These are phyloP conservation scores for Orbilia oligospora DNA, from an alignment of 2,329 filamentous ascomycete species.

Conservation along the genomic window DNA sequence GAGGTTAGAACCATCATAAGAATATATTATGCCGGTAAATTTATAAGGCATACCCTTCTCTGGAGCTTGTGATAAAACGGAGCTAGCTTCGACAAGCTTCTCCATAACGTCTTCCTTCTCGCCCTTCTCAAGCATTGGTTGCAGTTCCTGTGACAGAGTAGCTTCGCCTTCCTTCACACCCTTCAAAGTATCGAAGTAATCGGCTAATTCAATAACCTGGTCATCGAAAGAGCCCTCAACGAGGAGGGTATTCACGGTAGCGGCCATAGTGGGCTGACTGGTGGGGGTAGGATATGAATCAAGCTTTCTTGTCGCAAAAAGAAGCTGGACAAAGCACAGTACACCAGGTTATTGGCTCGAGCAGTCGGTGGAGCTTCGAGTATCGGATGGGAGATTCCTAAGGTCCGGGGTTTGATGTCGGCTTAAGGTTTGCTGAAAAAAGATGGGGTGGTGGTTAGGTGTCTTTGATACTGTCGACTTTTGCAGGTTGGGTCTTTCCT, in stretches of 20 bases:
- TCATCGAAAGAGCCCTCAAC: slow-evolving; percentile 92
- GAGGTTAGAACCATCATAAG: slow-evolving; percentile 36
- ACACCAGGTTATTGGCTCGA: slow-evolving; percentile 6
- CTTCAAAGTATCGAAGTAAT: slow-evolving; percentile 88
- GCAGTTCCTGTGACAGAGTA: slow-evolving; percentile 74
- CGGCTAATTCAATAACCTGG: slow-evolving; percentile 83
- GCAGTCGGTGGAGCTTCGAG: slow-evolving; percentile 23
- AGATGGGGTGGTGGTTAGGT: slow-evolving; percentile 29
- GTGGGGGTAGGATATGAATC: slow-evolving; percentile 3
- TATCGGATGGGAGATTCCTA: background rate
- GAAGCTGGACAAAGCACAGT: background rate
- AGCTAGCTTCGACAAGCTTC: slow-evolving; percentile 86
- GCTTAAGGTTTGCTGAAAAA: slow-evolving; percentile 28
- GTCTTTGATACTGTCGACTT: slow-evolving; percentile 18
- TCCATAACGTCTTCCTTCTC: slow-evolving; percentile 87
- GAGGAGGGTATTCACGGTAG: slow-evolving; percentile 69
- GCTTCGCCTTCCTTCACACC: slow-evolving; percentile 76
- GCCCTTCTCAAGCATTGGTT: slow-evolving; percentile 79
- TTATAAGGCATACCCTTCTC: slow-evolving; percentile 78
- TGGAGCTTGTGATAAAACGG: slow-evolving; percentile 83
- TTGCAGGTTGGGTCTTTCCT: slow-evolving; percentile 29
- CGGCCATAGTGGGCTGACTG: slow-evolving; percentile 64
- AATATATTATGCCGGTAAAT: slow-evolving; percentile 6
- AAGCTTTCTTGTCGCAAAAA: slow-evolving; percentile 15
- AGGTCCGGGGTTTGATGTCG: slow-evolving; percentile 17